A percentile compares a stretch with the other conserved stretches of the same genome.
phyloP scores from a whole-genome alignment of 1,284 basidiomycete genomes.

The Tilletia caries region DNA sequence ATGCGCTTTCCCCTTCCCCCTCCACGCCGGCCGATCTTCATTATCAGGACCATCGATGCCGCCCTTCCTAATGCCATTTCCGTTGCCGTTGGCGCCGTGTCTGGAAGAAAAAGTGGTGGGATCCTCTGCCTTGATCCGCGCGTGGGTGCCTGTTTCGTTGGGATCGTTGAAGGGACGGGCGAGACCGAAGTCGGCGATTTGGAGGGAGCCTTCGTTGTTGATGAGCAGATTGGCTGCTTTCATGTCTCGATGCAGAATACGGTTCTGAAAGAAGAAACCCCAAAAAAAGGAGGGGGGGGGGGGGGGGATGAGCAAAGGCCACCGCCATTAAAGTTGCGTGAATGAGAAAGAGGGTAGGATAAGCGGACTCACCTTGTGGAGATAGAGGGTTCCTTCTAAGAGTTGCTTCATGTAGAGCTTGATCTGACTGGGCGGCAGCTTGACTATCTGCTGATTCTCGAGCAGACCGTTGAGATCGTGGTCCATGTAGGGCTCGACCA shows the following conservation, averaged over 20 bases:
- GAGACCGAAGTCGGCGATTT: slow-evolving; percentile 89
- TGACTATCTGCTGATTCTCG: slow-evolving; percentile 61
- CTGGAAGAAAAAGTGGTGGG: too few species aligned
- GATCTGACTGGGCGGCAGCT: slow-evolving; percentile 61
- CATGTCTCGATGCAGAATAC: slow-evolving; percentile 95
- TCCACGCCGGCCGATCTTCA: neutral
- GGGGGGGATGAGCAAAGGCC: neutral
- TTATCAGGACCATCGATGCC: neutral
- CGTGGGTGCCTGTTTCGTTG: neutral
- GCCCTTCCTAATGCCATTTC: neutral
- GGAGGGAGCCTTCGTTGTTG: slow-evolving; percentile 62
- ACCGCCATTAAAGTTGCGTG: too few species aligned
- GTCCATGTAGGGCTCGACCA: slow-evolving; percentile 99
- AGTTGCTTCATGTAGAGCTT: slow-evolving; percentile 96
- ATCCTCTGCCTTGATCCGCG: neutral
- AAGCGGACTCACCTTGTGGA: slow-evolving; percentile 71
- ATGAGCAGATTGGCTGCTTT: slow-evolving; percentile 97
- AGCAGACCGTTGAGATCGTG: slow-evolving; percentile 93
- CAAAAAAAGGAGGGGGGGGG: neutral
- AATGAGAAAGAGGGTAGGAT: too few species aligned
- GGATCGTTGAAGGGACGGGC: slow-evolving; percentile 63
- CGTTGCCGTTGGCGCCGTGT: neutral
- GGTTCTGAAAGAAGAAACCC: slow-evolving; percentile 67
- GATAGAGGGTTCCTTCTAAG: slow-evolving; percentile 87
- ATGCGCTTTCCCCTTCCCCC: neutral